A percentile compares a stretch with the other conserved stretches of the same genome.
Evolutionary conservation across 2,329 filamentous ascomycete species (phyloP).

Genomic region (Camillea tinctor): DNA sequence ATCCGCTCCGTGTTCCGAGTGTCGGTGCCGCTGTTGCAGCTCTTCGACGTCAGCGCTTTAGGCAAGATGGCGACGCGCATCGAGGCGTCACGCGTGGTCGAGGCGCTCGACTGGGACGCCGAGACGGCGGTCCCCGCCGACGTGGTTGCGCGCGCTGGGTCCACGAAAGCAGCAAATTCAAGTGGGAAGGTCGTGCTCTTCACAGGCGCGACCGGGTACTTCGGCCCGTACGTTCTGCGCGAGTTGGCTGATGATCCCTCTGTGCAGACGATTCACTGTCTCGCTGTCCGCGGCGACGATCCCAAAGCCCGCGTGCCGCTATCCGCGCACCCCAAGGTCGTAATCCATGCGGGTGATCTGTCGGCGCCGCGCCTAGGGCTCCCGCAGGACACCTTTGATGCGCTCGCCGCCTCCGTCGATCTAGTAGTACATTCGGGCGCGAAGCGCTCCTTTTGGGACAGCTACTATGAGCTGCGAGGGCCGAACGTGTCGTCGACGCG

Average conservation of each 20-base stretch:
- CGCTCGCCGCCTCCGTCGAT: constrained; percentile 32
- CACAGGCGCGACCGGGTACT: constrained; percentile 41
- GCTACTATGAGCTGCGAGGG: constrained; percentile 33
- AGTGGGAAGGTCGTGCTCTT: constrained; percentile 26
- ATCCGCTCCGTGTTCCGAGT: constrained; percentile 36
- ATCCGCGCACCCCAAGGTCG: not conserved
- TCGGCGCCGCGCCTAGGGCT: constrained; percentile 4
- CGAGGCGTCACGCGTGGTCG: constrained; percentile 4
- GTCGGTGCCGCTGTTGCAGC: constrained; percentile 32
- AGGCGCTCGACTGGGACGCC: constrained; percentile 38
- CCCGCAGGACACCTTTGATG: not conserved
- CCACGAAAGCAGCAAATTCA: not conserved
- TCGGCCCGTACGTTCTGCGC: constrained; percentile 38
- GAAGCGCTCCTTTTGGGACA: constrained; percentile 35
- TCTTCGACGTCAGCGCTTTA: constrained; percentile 40
- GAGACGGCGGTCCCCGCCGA: constrained; percentile 29
- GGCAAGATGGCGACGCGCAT: constrained; percentile 38
- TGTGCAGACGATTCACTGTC: not conserved
- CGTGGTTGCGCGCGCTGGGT: too few species aligned
- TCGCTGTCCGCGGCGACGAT: not conserved
- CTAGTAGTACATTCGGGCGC: constrained; percentile 53
- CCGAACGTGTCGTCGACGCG: constrained; percentile 36
- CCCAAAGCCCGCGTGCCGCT: not conserved
- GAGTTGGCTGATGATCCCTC: constrained; percentile 29
- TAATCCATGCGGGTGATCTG: constrained; percentile 7